phyloP scores from a whole-genome alignment of 345 rosid genomes.

The Ceriops decandra region DNA sequence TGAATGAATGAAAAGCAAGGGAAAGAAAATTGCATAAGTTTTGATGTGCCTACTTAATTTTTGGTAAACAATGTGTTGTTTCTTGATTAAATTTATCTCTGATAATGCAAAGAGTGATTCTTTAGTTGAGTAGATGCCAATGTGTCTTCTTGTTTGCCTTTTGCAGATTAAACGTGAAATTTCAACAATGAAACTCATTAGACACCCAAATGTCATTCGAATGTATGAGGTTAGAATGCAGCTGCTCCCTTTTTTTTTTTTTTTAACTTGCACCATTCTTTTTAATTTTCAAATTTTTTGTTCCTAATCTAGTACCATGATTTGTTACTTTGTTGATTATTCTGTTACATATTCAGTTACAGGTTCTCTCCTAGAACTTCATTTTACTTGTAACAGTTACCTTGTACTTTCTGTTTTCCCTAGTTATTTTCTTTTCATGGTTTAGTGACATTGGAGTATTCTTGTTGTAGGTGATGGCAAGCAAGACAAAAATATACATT shows the following conservation, averaged over 20 bases:
- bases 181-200: constrained; percentile 85
- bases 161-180: constrained; percentile 92
- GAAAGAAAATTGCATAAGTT: too few species aligned
- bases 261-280: neutral
- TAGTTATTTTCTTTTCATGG: constrained; percentile 6
- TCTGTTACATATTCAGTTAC: neutral
- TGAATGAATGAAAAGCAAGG: too few species aligned
- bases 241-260: neutral
- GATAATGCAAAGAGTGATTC: neutral
- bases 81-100: neutral
- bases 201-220: constrained; percentile 93
- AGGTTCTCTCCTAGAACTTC: neutral
- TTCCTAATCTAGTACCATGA: neutral
- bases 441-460: constrained; percentile 15
- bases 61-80: too few species aligned
- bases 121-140: neutral
- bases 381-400: neutral
- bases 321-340: neutral
- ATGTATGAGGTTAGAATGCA: constrained; percentile 72
- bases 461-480: constrained; percentile 86
- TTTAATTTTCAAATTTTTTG: neutral
- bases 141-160: constrained; percentile 6
- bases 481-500: constrained; percentile 90
- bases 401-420: neutral
- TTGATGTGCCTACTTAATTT: too few species aligned